Evolutionary conservation across 352 stramenopile species (phyloP), one percentile per base, ranked within the genome.

Genomic region (Phytophthora cajani): DNA sequence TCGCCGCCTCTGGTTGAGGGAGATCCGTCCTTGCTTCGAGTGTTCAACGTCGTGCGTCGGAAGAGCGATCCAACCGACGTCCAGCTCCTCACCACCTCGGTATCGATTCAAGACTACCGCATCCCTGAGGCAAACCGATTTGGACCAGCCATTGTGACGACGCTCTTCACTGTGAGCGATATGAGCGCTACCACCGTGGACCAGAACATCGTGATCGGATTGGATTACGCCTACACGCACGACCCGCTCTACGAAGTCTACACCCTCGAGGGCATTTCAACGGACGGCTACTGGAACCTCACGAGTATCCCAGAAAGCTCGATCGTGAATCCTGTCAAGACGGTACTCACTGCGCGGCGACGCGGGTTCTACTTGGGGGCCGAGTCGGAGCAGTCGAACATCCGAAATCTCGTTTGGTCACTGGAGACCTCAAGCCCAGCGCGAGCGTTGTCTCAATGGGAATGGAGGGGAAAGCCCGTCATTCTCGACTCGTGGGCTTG

Each of bases 401-500:
- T 83, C 30, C 76, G 78, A 12, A 76, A 80, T 7, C 40, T 72
- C n/a, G 32, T 78, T 2, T 86, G 78, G 77, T 64, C 58, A 8
- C 32, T 84, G 1, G 50, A 70, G 23, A 17, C 25, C 5, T 21
- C 44, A 11, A 67, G 32, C 14, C 71, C 78, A 9, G 42, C 69
- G 5, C 47, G 19, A 23, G 64, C 74, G 7, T 67, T 88, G 57
- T 67, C 62, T 0, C 51, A 38, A 25, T 81, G 71, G 73, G 60
- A 78, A 50, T 81, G 67, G 70, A 32, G 30, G 25, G 69, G 62
- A 11, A 60, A 62, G 16, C 44, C 72, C 0, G 17, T 77, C 0
- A 69, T 84, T 27, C 58, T 71, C 19, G 72, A 89, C 52, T 82
- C 77, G 23, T 89, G 81, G 79, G 71, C 74, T 5, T 89, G 79